Conservation (phyloP, 768 basidiomycete genomes). For the Mycena polygramma region DNA sequence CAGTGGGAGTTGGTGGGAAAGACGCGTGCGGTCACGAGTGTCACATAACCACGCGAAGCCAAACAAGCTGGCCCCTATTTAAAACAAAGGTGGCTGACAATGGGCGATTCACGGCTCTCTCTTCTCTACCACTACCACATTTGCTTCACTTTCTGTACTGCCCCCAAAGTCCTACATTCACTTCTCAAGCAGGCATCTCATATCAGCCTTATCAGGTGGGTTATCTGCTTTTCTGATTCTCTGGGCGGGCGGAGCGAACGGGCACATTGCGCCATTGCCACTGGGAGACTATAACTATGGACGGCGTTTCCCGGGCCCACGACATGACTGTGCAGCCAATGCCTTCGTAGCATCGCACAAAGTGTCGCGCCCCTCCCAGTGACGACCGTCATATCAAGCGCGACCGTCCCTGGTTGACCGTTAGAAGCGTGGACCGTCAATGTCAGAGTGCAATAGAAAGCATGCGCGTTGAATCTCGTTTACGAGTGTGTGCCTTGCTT, state of each 20-base stretch:
- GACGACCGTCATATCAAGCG: not conserved
- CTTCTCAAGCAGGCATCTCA: not conserved
- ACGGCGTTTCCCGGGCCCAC: too few relatives aligned
- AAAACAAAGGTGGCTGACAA: not conserved
- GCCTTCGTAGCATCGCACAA: not conserved
- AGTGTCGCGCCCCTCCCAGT: not conserved
- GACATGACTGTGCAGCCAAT: not conserved
- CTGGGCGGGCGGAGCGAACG: not conserved
- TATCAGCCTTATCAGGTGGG: not conserved
- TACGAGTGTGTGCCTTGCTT: not conserved
- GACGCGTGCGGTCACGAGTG: too few relatives aligned
- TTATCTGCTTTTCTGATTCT: not conserved
- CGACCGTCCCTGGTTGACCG: not conserved
- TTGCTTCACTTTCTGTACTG: not conserved
- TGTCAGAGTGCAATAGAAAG: not conserved
- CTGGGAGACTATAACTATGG: not conserved
- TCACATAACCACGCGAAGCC: too few relatives aligned
- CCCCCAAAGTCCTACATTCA: too few relatives aligned
- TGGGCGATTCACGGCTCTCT: not conserved
- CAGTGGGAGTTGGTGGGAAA: too few relatives aligned
- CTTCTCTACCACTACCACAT: too few relatives aligned
- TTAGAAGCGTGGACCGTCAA: not conserved
- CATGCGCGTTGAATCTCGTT: not conserved
- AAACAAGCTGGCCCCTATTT: not conserved
- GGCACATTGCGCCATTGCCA: not conserved